These are phyloP conservation scores for Cyclotella baltica DNA, from an alignment of 108 stramenopile species.

Conservation along the genomic window DNA sequence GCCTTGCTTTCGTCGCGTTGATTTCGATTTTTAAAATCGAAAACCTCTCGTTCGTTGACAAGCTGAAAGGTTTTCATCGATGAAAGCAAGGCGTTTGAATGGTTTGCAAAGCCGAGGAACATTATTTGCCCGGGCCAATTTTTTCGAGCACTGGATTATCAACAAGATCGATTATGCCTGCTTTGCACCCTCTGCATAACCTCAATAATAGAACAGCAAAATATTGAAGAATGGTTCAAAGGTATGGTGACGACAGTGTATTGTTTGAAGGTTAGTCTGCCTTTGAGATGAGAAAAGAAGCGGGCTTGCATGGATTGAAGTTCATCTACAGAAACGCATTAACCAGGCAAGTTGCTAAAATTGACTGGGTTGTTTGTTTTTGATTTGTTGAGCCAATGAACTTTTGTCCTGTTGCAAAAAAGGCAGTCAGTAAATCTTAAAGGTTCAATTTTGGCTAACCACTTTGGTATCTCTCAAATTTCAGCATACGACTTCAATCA, in stretches of 20 bases:
- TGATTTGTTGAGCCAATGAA: background rate
- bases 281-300: slow-evolving; percentile 2
- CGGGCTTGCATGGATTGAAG: background rate
- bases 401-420: slow-evolving; percentile 8
- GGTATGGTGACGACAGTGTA: background rate
- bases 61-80: too few species aligned
- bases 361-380: background rate
- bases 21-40: too few species aligned
- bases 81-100: too few species aligned
- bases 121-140: too few species aligned
- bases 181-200: too few species aligned
- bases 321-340: slow-evolving; percentile 3
- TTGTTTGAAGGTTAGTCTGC: background rate
- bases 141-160: too few species aligned
- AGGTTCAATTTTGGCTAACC: slow-evolving; percentile 3
- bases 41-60: too few species aligned
- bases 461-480: slow-evolving; percentile 16
- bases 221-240: too few species aligned
- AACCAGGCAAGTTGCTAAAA: background rate
- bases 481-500: background rate
- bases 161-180: too few species aligned
- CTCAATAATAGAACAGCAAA: too few species aligned
- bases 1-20: too few species aligned
- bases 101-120: too few species aligned
- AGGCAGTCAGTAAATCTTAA: slow-evolving; percentile 23